A percentile compares a stretch with the other conserved stretches of the same genome.
phyloP scores from a whole-genome alignment of 139 green algal genomes.

The Trebouxia sp. region DNA sequence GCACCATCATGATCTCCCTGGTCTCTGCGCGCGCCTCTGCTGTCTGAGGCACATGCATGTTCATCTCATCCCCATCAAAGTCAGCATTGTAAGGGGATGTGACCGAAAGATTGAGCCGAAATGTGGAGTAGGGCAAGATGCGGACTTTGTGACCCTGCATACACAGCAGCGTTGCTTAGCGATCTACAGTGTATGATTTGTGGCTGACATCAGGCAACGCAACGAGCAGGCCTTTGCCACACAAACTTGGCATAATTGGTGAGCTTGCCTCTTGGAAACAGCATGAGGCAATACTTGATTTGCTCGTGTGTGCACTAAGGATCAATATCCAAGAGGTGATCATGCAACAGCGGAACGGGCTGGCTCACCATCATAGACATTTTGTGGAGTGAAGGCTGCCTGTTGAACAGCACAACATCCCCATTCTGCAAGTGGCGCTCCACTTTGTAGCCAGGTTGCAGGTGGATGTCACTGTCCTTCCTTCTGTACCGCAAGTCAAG shows the following conservation, averaged over 20 bases:
- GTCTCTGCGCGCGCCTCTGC: conserved; percentile 94
- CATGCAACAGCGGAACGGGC: not conserved
- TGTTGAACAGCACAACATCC: conserved; percentile 99
- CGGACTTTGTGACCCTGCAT: conserved; percentile 79
- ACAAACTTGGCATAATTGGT: no score
- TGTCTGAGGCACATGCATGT: conserved; percentile 98
- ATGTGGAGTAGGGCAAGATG: conserved; percentile 94
- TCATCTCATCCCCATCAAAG: conserved; percentile 99
- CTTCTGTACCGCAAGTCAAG: conserved; percentile 88
- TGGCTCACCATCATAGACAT: conserved; percentile 98
- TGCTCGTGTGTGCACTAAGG: no score
- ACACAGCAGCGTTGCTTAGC: no score
- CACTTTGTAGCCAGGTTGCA: conserved; percentile 88
- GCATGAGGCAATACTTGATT: no score
- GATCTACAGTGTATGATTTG: no score
- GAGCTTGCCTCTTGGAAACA: no score
- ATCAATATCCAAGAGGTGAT: no score
- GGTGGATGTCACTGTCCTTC: conserved; percentile 63
- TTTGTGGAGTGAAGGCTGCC: conserved; percentile 99
- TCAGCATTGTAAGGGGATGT: conserved; percentile 99
- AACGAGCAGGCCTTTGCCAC: no score
- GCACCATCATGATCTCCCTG: conserved; percentile 98
- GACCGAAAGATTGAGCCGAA: conserved; percentile 93
- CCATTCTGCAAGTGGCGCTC: conserved; percentile 95
- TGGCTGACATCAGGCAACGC: no score